Percentiles rank a stretch among this genome's conserved stretches.
phyloP scores from a whole-genome alignment of 1,139 yeast species.

The Yamadazyma membranifaciens region DNA sequence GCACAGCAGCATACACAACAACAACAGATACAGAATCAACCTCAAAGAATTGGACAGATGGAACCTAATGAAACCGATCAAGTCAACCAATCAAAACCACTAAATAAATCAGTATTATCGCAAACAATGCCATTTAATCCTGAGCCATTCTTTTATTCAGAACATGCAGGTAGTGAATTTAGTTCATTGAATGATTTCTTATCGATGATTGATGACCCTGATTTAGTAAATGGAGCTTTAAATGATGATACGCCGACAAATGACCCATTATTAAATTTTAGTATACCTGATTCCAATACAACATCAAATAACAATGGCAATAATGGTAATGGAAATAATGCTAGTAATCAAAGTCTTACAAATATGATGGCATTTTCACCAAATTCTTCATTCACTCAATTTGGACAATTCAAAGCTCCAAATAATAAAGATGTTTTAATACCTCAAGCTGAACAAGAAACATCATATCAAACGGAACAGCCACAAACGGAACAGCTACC shows the following conservation, averaged over 20 bases:
- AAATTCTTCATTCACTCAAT: slow-evolving; percentile 21
- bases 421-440: slow-evolving; percentile 7
- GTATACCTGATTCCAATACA: slow-evolving; percentile 13
- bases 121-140: slow-evolving; percentile 54
- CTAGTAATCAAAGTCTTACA: neutral
- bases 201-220: slow-evolving; percentile 87
- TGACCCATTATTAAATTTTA: slow-evolving; percentile 27
- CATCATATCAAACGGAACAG: slow-evolving; percentile 8
- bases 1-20: slow-evolving; percentile 2
- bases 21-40: slow-evolving; percentile 4
- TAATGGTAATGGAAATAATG: neutral
- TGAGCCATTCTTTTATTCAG: slow-evolving; percentile 80
- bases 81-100: slow-evolving; percentile 2
- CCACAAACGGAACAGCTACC: slow-evolving; percentile 9
- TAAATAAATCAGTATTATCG: slow-evolving; percentile 34
- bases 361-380: slow-evolving; percentile 31
- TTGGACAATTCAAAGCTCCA: slow-evolving; percentile 10
- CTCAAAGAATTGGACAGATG: neutral
- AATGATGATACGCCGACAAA: slow-evolving; percentile 30
- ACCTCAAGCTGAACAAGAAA: slow-evolving; percentile 9
- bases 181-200: slow-evolving; percentile 86
- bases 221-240: slow-evolving; percentile 51
- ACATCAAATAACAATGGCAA: slow-evolving; percentile 8
- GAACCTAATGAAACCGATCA: neutral
- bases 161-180: slow-evolving; percentile 92